These are phyloP conservation scores for Diaporthe citrichinensis DNA, from an alignment of 2,329 filamentous ascomycete species.

Conservation along the genomic window DNA sequence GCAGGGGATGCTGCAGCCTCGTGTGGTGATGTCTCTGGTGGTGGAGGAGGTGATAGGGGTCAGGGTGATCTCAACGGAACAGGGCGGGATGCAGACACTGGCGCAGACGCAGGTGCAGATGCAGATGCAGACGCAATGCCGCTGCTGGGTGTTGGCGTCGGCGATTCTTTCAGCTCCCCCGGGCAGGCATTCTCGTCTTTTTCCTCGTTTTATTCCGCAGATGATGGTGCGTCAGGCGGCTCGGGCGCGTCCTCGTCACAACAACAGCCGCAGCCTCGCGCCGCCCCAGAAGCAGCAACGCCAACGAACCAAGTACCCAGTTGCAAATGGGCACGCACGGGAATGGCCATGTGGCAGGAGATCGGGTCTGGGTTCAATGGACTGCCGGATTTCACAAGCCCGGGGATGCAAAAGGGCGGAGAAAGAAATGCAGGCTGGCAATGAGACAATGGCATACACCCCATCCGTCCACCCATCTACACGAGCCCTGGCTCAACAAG, in stretches of 20 bases:
- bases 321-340: constrained; percentile 23
- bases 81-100: background rate
- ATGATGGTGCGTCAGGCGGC: background rate
- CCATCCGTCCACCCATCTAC: background rate
- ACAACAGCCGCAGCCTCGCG: constrained; percentile 16
- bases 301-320: background rate
- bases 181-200: constrained; percentile 4
- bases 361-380: constrained; percentile 35
- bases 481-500: background rate
- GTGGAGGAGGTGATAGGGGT: background rate
- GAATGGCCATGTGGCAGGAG: constrained; percentile 22
- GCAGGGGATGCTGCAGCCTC: background rate
- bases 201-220: background rate
- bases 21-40: background rate
- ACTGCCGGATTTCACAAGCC: constrained; percentile 32
- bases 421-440: background rate
- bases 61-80: background rate
- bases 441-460: background rate
- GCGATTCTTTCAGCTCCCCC: background rate
- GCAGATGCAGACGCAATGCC: background rate
- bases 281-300: background rate
- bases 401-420: constrained; percentile 34
- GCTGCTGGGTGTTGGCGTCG: background rate
- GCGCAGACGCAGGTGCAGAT: background rate
- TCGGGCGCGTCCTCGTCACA: constrained; percentile 1